These are phyloP conservation scores for Paraphoma chrysanthemicola DNA, from an alignment of 2,329 filamentous ascomycete species.

Conservation along the genomic window DNA sequence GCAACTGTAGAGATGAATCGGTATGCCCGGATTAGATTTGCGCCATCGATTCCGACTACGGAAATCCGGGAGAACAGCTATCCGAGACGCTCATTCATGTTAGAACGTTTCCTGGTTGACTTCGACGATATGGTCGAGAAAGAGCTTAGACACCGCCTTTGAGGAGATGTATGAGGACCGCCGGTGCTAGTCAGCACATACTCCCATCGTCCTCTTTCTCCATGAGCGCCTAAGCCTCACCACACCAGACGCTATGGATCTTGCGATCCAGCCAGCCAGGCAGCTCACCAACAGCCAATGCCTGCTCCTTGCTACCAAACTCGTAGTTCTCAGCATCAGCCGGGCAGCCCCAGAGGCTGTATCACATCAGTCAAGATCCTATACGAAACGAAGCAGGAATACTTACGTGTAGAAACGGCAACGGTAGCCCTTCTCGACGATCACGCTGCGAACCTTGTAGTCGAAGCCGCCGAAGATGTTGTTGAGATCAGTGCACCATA, in stretches of 20 bases:
- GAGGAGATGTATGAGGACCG: too few relatives aligned
- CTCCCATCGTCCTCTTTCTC: background rate
- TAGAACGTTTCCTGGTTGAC: too few relatives aligned
- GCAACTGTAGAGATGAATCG: too few relatives aligned
- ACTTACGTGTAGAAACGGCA: conserved; percentile 31
- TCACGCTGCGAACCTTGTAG: conserved; percentile 18
- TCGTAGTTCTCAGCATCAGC: conserved; percentile 1
- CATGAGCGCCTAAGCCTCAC: background rate
- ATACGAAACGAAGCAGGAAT: background rate
- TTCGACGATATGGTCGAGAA: too few relatives aligned
- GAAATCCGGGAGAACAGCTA: too few relatives aligned
- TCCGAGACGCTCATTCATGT: too few relatives aligned
- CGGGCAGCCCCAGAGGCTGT: conserved; percentile 3
- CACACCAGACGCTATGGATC: conserved; percentile 4
- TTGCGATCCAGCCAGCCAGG: background rate
- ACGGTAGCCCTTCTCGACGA: conserved; percentile 17
- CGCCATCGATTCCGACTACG: too few relatives aligned
- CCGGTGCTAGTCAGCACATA: background rate
- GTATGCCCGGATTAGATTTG: too few relatives aligned
- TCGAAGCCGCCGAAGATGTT: conserved; percentile 28
- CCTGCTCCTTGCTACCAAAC: conserved; percentile 1
- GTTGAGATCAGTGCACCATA: conserved; percentile 21
- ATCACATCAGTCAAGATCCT: background rate
- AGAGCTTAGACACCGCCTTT: too few relatives aligned
- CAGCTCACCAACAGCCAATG: background rate